Base-by-base conservation (phyloP, 1,284 basidiomycete genomes). In the Leccinum pachyderme region DNA sequence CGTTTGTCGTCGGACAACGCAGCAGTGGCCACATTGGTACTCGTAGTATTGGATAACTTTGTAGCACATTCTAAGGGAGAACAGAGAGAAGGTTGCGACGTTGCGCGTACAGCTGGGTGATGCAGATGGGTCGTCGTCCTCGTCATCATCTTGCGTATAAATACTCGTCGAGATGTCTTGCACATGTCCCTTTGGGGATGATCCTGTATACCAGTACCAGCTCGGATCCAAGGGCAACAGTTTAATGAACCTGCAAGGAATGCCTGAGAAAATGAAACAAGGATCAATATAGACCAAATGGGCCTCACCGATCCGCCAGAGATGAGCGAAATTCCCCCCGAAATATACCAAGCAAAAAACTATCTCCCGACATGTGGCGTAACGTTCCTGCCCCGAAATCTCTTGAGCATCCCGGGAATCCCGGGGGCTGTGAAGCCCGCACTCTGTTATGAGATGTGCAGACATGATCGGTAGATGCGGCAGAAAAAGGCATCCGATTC, bases 21-120 rank as follows among this genome's bases (percentile, higher is more conserved):
- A 48, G 6, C 62, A 58, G 59, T 81, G 77, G 25, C 56, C 45
- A 60, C 78, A 81, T 15, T 37, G 48, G 58, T 72, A 75, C 24
- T 67, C 67, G 25, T 69, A 59, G 55, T 71, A 71, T 39, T 76
- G 60, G 18, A 67, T 59, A 39, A 81, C 58, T 33, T 70, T 61
- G 60, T 70, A 77, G 54, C 79, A 81, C 79, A 81, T 81, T 18
- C 27, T 54, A 28, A 47, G 43, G 49, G 47, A 56, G 12, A 25
- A 25, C 24, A 27, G 35, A 35, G 43, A 56, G 50, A 32, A 32
- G 55, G n/a, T 22, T 43, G 41, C 41, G 31, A 12, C 44, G 43
- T 41, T n/a, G n/a, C 12, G 35, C 13, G 41, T 39, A 43, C n/a
- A 47, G 45, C 24, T 52, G 56, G 52, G 57, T 37, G 49, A 32